Evolutionary conservation across 805 yeast genomes (phyloP), one percentile per base, ranked within the genome.

Genomic region (Ogataea populi-albae): DNA sequence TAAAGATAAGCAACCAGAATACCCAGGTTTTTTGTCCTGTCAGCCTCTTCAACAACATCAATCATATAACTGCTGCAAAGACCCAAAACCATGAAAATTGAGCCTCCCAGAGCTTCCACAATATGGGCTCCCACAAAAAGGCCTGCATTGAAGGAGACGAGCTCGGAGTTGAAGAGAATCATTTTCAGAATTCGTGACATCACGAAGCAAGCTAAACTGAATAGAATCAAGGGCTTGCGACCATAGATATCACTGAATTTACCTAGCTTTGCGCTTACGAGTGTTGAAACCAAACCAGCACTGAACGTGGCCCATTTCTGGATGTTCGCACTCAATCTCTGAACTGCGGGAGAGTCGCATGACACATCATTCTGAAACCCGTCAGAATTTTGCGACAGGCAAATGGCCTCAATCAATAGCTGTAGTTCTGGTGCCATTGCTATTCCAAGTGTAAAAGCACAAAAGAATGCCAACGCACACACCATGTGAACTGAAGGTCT

Each of bases 1-100:
- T 74, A 80, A 32, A 82, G 58, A 12, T 73, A 59, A 8, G 89
- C 85, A 53, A 73, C 65, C 17, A 74, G 62, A 19, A 76, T 61
- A 9, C 89, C 86, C 45, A 85, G 63, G 15, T 71, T 65, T 35
- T 73, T 68, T 17, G 77, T 71, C 42, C 95, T 63, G 37, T 73
- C 67, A 22, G 65, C 68, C 1, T 85, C 72, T 15, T 78, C 81
- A 5, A 79, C 79, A 25, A 86, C 77, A 61, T 87, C 96, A 4
- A 86, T 67, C 12, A 84, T 69, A 52, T 86, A 87, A 41, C 89
- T 75, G 52, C 80, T 80, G 9, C 77, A 63, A 20, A 82, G 61
- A 7, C 81, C 75, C 33, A 82, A 50, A 22, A 80, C 49, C 5
- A 79, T 68, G 40, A 76, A 58, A 6, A 71, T 32, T 0, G 87